Evolutionary conservation across 1,284 basidiomycete genomes (phyloP).

Genomic region (Boletus smithii): DNA sequence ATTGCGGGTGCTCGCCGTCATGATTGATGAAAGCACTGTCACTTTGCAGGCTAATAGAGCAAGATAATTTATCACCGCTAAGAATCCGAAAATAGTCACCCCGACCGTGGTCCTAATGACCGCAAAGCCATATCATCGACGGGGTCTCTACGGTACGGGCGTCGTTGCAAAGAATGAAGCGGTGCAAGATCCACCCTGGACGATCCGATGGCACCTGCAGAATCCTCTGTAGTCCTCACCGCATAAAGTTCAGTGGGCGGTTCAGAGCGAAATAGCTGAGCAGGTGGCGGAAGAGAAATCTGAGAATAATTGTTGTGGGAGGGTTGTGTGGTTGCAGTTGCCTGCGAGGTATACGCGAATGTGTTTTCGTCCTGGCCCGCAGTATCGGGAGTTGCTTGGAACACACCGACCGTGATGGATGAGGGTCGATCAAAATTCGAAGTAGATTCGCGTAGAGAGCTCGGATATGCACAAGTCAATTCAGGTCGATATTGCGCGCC

Average conservation of each 20-base stretch:
- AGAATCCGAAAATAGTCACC: constrained; percentile 33
- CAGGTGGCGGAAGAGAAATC: constrained; percentile 34
- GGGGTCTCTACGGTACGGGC: constrained; percentile 60
- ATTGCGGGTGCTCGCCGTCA: constrained; percentile 7
- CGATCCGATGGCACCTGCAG: constrained; percentile 29
- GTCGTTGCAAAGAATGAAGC: constrained; percentile 51
- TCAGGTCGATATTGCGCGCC: constrained; percentile 17
- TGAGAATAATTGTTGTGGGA: constrained; percentile 20
- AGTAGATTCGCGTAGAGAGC: constrained; percentile 19
- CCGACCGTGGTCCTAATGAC: constrained; percentile 41
- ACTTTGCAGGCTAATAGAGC: constrained; percentile 15
- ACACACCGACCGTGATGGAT: constrained; percentile 13
- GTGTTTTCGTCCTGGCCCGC: constrained; percentile 8
- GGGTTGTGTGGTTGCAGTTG: constrained; percentile 1
- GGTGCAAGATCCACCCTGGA: constrained; percentile 50
- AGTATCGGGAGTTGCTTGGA: constrained; percentile 12
- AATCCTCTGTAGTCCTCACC: constrained; percentile 25
- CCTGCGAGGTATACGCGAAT: constrained; percentile 12
- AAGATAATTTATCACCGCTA: constrained; percentile 27
- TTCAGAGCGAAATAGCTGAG: constrained; percentile 31
- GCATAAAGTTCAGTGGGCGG: constrained; percentile 33
- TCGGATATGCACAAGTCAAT: constrained; percentile 17
- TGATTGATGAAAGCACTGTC: constrained; percentile 13
- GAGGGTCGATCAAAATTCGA: constrained; percentile 20
- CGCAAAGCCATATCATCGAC: constrained; percentile 60